Conservation (phyloP, 192 early-diverging fungal genomes). For the Coemansia sp. region DNA sequence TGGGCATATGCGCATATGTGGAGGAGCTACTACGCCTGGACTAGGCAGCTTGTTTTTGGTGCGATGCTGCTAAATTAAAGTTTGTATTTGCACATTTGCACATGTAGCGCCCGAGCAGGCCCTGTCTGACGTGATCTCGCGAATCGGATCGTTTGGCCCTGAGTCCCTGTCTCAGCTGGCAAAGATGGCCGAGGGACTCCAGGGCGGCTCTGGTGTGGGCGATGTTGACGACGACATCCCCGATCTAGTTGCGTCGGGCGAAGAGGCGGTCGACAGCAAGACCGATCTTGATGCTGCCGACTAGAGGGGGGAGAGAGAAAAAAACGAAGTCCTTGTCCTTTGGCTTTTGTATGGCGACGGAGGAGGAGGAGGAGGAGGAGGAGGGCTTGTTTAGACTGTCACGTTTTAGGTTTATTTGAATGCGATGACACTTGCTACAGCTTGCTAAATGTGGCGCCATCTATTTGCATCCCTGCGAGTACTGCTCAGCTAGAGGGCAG, state of each 20-base stretch:
- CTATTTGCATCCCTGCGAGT: not conserved
- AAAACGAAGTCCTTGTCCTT: not conserved
- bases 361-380: no score
- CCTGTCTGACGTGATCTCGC: slow-evolving; percentile 43
- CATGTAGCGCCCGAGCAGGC: slow-evolving; percentile 38
- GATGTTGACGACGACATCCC: slow-evolving; percentile 91
- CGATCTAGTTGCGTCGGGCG: slow-evolving; percentile 79
- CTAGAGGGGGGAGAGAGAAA: slow-evolving; percentile 7
- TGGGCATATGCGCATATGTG: not conserved
- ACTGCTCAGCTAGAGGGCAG: slow-evolving; percentile 47
- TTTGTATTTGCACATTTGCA: not conserved
- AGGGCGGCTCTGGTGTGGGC: slow-evolving; percentile 58
- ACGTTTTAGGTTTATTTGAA: not conserved
- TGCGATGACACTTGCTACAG: not conserved
- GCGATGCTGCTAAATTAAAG: not conserved
- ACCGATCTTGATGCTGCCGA: slow-evolving; percentile 51
- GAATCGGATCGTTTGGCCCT: slow-evolving; percentile 70
- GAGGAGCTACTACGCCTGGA: no score
- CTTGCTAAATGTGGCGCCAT: no score
- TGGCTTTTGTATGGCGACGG: not conserved
- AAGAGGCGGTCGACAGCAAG: slow-evolving; percentile 55
- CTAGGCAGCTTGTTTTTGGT: not conserved
- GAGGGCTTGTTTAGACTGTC: not conserved
- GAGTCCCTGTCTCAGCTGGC: slow-evolving; percentile 85
- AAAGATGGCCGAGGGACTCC: slow-evolving; percentile 83